These are phyloP conservation scores for Crithidia acanthocephali DNA, from an alignment of 208 protist species.

Conservation along the genomic window DNA sequence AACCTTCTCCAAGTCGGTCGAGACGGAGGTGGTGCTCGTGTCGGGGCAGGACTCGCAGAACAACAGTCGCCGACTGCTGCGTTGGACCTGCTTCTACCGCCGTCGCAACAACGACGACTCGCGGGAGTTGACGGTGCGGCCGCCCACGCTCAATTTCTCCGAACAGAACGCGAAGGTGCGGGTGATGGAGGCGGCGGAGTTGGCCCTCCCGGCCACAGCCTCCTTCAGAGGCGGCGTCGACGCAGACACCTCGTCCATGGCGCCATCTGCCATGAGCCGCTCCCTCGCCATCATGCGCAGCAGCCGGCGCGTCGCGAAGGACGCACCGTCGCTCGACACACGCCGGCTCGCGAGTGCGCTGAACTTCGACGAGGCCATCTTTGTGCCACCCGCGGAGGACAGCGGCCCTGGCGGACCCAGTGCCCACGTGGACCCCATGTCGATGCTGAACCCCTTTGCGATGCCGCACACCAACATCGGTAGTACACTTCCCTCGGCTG, in stretches of 20 bases:
- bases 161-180: constrained; percentile 30
- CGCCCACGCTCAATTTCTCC: constrained; percentile 37
- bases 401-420: neutral
- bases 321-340: constrained; percentile 22
- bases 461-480: neutral
- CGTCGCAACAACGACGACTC: constrained; percentile 15
- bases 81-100: constrained; percentile 71
- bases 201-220: neutral
- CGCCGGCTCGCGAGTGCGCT: constrained; percentile 14
- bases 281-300: constrained; percentile 20
- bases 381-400: constrained; percentile 24
- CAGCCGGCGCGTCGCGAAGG: constrained; percentile 15
- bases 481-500: constrained; percentile 6
- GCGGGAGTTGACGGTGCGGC: constrained; percentile 26
- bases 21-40: constrained; percentile 72
- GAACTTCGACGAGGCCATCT: constrained; percentile 45
- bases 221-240: neutral
- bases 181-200: constrained; percentile 17
- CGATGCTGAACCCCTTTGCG: constrained; percentile 36
- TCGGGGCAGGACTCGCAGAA: constrained; percentile 42
- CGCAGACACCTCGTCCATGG: constrained; percentile 2
- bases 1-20: constrained; percentile 49
- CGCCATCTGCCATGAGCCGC: constrained; percentile 13
- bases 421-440: constrained; percentile 40
- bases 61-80: constrained; percentile 41